phyloP scores from a whole-genome alignment of 768 basidiomycete genomes.

The Dentipellis sp. region DNA sequence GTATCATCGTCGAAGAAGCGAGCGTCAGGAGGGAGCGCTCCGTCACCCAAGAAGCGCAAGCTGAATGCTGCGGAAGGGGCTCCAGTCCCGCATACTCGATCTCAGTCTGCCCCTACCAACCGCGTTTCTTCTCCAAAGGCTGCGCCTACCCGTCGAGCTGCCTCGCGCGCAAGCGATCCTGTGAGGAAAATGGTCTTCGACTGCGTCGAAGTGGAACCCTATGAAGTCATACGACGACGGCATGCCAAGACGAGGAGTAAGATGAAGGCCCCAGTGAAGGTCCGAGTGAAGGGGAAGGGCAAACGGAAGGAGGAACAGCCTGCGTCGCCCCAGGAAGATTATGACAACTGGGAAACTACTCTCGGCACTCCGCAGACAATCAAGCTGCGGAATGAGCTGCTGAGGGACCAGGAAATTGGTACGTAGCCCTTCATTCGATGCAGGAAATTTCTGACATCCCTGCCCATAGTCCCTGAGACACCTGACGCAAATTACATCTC shows the following conservation, averaged over 20 bases:
- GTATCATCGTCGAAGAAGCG: background rate
- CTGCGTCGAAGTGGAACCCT: background rate
- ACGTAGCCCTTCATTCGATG: background rate
- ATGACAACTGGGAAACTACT: background rate
- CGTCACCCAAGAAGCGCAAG: background rate
- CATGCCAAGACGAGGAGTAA: background rate
- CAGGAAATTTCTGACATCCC: background rate
- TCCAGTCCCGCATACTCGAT: background rate
- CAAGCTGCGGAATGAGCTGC: background rate
- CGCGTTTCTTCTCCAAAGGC: background rate
- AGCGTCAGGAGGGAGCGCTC: background rate
- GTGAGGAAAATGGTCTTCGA: background rate
- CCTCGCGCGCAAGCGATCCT: background rate
- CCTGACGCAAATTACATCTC: background rate
- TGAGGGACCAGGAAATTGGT: background rate
- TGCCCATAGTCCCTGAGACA: background rate
- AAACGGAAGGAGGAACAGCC: background rate
- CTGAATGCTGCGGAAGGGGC: background rate
- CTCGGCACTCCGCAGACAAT: background rate
- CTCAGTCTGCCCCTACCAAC: background rate
- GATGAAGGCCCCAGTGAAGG: background rate
- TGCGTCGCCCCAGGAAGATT: background rate
- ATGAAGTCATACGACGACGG: background rate
- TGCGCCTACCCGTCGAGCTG: background rate
- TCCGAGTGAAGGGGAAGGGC: background rate